Percentiles rank a stretch among this genome's conserved stretches.
Evolutionary conservation across 2,329 filamentous ascomycete species (phyloP).

Genomic region (Paracoccidioides lutzii): DNA sequence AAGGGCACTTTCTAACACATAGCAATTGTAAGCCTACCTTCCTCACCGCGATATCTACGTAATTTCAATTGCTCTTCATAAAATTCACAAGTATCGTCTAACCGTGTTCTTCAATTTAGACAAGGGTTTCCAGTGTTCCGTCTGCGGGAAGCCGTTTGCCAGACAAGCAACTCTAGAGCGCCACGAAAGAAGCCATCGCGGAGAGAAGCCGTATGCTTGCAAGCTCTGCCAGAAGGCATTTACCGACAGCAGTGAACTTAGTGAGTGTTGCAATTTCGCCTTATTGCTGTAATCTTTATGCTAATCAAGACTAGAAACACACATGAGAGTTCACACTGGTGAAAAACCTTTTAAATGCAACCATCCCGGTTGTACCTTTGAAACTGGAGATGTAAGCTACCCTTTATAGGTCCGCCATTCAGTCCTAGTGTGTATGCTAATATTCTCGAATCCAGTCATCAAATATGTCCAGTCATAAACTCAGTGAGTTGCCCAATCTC

Average conservation of each 20-base stretch:
- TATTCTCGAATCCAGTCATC: conserved; percentile 22
- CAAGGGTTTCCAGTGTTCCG: conserved; percentile 30
- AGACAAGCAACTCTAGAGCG: conserved; percentile 32
- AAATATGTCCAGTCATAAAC: conserved; percentile 34
- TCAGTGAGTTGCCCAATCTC: conserved; percentile 21
- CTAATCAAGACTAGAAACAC: conserved; percentile 27
- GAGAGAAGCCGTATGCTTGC: conserved; percentile 32
- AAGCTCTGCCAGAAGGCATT: conserved; percentile 30
- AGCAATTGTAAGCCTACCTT: conserved; percentile 26
- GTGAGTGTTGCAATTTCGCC: conserved; percentile 15
- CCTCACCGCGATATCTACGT: background rate
- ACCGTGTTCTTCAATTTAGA: conserved; percentile 15
- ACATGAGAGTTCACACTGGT: conserved; percentile 31
- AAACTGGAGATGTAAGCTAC: conserved; percentile 30
- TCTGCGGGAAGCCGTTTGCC: conserved; percentile 31
- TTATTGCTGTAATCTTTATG: background rate
- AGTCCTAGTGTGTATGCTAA: background rate
- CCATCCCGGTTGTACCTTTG: conserved; percentile 30
- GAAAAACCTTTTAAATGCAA: conserved; percentile 34
- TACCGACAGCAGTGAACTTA: conserved; percentile 34
- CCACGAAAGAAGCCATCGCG: conserved; percentile 33
- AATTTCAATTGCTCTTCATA: background rate
- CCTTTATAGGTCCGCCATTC: background rate
- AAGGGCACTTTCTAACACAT: conserved; percentile 33
- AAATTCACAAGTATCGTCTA: background rate